Conservation (phyloP, 2,329 filamentous ascomycete species). For the Botrytis elliptica region DNA sequence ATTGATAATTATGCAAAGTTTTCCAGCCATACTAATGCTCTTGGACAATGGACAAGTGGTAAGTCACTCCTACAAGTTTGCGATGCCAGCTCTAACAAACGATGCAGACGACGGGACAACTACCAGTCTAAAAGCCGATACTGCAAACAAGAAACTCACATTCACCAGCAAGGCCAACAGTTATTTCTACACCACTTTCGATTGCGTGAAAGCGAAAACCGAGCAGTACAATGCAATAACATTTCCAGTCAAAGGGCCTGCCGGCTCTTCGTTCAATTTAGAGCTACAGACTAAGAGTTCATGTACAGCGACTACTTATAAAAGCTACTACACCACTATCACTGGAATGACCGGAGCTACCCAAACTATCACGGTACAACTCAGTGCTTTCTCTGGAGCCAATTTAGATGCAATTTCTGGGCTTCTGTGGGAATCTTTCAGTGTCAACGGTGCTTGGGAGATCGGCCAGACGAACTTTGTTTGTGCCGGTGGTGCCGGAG, state of each 20-base stretch:
- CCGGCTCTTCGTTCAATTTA: conserved; percentile 43
- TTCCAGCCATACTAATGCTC: conserved; percentile 39
- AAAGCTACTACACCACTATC: conserved; percentile 47
- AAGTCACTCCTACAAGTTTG: conserved; percentile 21
- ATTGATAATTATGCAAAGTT: conserved; percentile 39
- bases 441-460: conserved; percentile 44
- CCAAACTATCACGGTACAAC: conserved; percentile 51
- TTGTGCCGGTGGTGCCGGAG: conserved; percentile 39
- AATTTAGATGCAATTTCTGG: conserved; percentile 50
- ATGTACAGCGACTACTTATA: conserved; percentile 44
- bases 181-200: conserved; percentile 56
- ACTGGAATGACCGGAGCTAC: conserved; percentile 49
- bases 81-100: conserved; percentile 9
- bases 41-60: conserved; percentile 43
- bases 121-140: conserved; percentile 43
- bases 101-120: conserved; percentile 50
- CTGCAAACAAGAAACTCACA: conserved; percentile 46
- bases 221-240: conserved; percentile 49
- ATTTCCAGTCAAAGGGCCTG: conserved; percentile 48
- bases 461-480: conserved; percentile 49
- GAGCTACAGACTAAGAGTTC: conserved; percentile 50
- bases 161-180: conserved; percentile 50
- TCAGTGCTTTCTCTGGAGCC: conserved; percentile 50
- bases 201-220: conserved; percentile 47
- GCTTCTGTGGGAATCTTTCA: conserved; percentile 46